Conservation (phyloP, 192 early-diverging fungal genomes). For the Bifiguratus adelaidae region DNA sequence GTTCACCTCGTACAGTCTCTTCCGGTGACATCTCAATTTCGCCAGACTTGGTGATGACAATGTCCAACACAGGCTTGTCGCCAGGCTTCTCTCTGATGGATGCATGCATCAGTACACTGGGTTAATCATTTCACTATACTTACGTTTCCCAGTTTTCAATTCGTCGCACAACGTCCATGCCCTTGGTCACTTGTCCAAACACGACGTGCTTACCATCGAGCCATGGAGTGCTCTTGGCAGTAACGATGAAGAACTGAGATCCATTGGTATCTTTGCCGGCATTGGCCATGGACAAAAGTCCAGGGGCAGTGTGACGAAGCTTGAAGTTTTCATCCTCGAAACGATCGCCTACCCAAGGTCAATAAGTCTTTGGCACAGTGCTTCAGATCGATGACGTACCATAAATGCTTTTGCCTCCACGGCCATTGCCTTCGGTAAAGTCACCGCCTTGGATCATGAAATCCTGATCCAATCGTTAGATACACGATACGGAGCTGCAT, state of each 20-base stretch:
- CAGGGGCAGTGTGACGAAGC: constrained; percentile 20
- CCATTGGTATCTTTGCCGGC: constrained; percentile 78
- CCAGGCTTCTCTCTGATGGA: too few relatives aligned
- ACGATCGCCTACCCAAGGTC: constrained; percentile 64
- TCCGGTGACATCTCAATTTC: too few relatives aligned
- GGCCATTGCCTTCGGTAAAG: constrained; percentile 71
- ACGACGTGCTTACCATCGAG: constrained; percentile 83
- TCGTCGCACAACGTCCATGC: constrained; percentile 33
- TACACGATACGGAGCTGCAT: too few relatives aligned
- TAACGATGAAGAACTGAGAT: constrained; percentile 90
- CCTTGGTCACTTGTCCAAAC: constrained; percentile 54
- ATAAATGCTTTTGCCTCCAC: constrained; percentile 81
- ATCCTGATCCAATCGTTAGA: too few relatives aligned
- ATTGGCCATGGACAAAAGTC: constrained; percentile 92
- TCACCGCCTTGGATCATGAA: constrained; percentile 79
- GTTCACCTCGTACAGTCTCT: too few relatives aligned
- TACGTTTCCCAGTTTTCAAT: constrained; percentile 42
- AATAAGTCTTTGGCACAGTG: too few relatives aligned
- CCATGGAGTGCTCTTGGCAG: constrained; percentile 72
- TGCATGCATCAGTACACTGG: too few relatives aligned
- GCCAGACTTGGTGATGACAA: constrained; percentile 67
- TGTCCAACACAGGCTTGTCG: constrained; percentile 48
- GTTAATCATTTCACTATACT: too few relatives aligned
- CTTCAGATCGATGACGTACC: constrained; percentile 65
- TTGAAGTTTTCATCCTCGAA: constrained; percentile 80